Base-by-base conservation (phyloP, 2,329 filamentous ascomycete species). In the Paecilomyces niveus region DNA sequence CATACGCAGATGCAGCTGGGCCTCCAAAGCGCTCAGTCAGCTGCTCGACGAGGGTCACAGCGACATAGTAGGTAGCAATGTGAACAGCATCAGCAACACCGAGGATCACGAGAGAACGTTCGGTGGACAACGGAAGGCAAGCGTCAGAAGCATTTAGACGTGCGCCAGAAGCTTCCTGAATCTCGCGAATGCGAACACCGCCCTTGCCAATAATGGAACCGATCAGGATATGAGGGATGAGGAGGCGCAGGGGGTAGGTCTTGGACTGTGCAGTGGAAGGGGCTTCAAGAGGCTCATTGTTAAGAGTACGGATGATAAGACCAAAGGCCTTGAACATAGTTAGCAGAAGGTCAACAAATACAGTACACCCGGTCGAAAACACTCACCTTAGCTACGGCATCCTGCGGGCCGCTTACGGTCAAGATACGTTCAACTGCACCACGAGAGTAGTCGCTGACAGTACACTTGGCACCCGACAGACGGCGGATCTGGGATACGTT, bases 121-220 rank as follows among this genome's bases (percentile, higher is more conserved):
- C 94, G 60, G 92, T 96, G 18, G 94, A 99, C 61, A 97, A 84
- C 54, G 94, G 94, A 58, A 99, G 84, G 72, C 92, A 96, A 4
- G 92, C 89, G 74, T 97, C 94, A 6, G 94, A 99, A 26, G 94
- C 94, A 75, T 99, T 99, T 53, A 99, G 84, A 62, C 95, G 89
- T 57, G 94, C 94, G 61, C 95, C 95, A 15, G 94, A 99, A 21
- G 92, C 92, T 73, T 99, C 94, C 75, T 99, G 94, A 62, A 99
- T 99, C 78, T 99, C 94, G 64, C 94, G 91, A 73, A 99, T 99
- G 63, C 94, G 88, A 60, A 92, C 89, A 65, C 94, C 94, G 63
- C 89, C 91, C 80, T 99, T 99, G 69, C 94, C 94, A 75, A 99
- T 99, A 76, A 99, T 97, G 61, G 93, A 97, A 56, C 94, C 94